These are phyloP conservation scores for Spathaspora sp. DNA, from an alignment of 805 yeast genomes.

Conservation along the genomic window DNA sequence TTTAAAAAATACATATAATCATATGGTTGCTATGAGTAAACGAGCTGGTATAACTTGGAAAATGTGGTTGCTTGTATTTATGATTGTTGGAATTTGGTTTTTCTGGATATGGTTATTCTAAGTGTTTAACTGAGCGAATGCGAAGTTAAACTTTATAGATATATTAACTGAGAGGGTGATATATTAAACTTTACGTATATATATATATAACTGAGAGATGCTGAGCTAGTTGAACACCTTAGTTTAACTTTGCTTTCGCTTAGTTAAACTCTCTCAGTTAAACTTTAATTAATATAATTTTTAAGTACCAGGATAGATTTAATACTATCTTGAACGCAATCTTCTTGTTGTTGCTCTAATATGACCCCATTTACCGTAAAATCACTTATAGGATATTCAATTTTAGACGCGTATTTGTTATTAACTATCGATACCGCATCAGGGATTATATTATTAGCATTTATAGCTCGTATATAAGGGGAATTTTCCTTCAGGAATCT, in stretches of 20 bases:
- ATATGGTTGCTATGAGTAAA: constrained; percentile 44
- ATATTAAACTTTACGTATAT: background rate
- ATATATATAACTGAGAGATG: too few relatives aligned
- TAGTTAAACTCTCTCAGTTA: too few relatives aligned
- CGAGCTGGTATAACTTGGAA: constrained; percentile 43
- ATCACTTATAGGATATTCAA: constrained; percentile 4
- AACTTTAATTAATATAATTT: constrained; percentile 2
- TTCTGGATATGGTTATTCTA: constrained; percentile 39
- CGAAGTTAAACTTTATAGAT: background rate
- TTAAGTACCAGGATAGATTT: constrained; percentile 2
- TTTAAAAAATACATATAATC: constrained; percentile 39
- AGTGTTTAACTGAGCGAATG: background rate
- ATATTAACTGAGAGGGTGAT: background rate
- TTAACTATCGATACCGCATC: constrained; percentile 6
- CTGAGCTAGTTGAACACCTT: too few relatives aligned
- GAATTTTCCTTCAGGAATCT: constrained; percentile 2
- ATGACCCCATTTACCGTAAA: constrained; percentile 8
- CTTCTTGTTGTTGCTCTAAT: background rate
- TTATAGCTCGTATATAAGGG: constrained; percentile 3
- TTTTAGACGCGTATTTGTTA: constrained; percentile 8
- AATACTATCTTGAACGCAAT: constrained; percentile 1
- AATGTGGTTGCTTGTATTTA: constrained; percentile 41
- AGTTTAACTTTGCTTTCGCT: too few relatives aligned
- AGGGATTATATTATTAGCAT: background rate
- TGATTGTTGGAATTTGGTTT: constrained; percentile 33